Evolutionary conservation across 352 stramenopile genomes (phyloP), one percentile per base, ranked within the genome.

Genomic region (Phytopythium vexans): DNA sequence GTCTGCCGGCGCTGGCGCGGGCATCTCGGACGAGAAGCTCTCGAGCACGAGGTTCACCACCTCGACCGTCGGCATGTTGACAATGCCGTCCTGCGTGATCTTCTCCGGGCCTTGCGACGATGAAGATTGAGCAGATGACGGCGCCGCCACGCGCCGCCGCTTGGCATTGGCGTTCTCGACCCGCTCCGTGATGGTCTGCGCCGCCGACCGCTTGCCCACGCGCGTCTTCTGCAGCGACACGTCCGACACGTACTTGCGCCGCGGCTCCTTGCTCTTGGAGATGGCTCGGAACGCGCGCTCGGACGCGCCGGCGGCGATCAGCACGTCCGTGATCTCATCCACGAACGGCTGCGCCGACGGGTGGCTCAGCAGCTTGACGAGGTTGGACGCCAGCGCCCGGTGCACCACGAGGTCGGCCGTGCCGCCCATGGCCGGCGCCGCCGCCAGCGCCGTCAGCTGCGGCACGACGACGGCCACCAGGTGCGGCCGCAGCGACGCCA

Each of bases 191-290:
- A 82, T 82, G 3, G 68, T 72, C 52, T 82, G 75, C n/a, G 74
- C 70, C 27, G 77, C 74, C 42, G 69, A 82, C 31, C 80, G 77
- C 56, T 88, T 91, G 21, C 77, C 73, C 41, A 91, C 78, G 43
- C 80, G 75, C 43, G 80, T 73, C 54, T 71, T 70, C 9, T 76
- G 73, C 45, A 93, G 56, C 27, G 80, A 86, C 2, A 79, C 77
- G 44, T 89, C 83, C 12, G 75, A 82, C 8, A 88, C 81, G 59
- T 92, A 92, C 46, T 82, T 81, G 35, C 82, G 72, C 4, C 82
- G 71, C 35, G 81, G 77, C 43, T 88, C 76, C 52, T 91, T 91
- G 64, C 74, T 89, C 55, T 91, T 93, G 56, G 68, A 89, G 61
- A 89, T 82, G 3, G 83, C 83, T 34, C 77, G 68, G 63, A 91